Percentiles rank a stretch among this genome's conserved stretches.
phyloP scores from a whole-genome alignment of 139 green algal genomes.

The Coccomyxa sp. region DNA sequence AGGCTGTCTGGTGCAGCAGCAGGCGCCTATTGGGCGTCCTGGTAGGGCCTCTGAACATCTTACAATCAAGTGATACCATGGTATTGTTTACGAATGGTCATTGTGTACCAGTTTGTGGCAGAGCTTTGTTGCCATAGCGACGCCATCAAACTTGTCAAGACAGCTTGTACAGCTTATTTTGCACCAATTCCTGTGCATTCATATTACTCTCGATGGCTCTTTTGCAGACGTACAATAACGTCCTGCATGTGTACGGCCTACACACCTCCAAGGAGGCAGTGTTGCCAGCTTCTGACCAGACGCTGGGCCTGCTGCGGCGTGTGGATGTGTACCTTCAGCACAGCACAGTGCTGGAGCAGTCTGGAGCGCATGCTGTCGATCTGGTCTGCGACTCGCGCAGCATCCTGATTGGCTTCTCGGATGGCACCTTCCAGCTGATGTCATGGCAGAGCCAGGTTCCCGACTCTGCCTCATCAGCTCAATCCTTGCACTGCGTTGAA shows the following conservation, averaged over 20 bases:
- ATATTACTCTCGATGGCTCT: no score
- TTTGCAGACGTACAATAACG: slow-evolving; percentile 54
- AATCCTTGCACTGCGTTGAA: neutral
- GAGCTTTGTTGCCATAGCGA: no score
- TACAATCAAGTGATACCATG: neutral
- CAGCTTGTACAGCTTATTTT: no score
- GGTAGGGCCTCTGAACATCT: slow-evolving; percentile 32
- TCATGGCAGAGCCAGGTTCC: slow-evolving; percentile 64
- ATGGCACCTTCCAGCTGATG: slow-evolving; percentile 50
- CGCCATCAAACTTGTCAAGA: no score
- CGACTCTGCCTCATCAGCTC: neutral
- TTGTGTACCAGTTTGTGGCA: no score
- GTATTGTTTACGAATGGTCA: neutral
- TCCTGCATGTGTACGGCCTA: slow-evolving; percentile 62
- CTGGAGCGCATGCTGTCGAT: neutral
- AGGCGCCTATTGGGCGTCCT: slow-evolving; percentile 53
- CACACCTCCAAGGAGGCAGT: slow-evolving; percentile 48
- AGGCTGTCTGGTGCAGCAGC: slow-evolving; percentile 52
- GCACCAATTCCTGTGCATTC: no score
- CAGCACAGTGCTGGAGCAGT: slow-evolving; percentile 28
- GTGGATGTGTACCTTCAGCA: slow-evolving; percentile 60
- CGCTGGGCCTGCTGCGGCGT: slow-evolving; percentile 19
- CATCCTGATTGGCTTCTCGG: slow-evolving; percentile 51
- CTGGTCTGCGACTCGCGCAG: slow-evolving; percentile 39
- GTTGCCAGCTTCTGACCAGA: slow-evolving; percentile 6